Base-by-base conservation (phyloP, 805 yeast species). In the Lipomyces yamanashiensis region DNA sequence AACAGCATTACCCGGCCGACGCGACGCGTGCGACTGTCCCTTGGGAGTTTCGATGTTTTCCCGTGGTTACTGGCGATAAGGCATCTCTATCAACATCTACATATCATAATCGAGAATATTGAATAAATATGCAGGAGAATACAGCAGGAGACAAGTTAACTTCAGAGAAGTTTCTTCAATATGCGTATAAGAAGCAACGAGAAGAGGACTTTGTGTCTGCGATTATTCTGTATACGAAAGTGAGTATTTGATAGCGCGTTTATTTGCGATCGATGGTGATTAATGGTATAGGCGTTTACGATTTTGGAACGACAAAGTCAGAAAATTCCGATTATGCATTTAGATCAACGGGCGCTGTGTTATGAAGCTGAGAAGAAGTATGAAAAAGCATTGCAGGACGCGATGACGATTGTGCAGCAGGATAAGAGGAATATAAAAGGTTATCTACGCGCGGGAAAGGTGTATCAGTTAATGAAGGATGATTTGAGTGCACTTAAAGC, bases 301-400 rank as follows among this genome's bases (percentile, higher is more conserved):
- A 19, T 55, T 3, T n/a, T 55, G 33, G 34, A 51, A 39, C 34
- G 17, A 9, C 50, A 36, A 12, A 23, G 21, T 4, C 39, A 55
- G n/a, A 7, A 12, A 15, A 34, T 53, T 8, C 49, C 44, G 3
- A 21, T 41, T 28, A 15, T 44, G 15, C 43, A 37, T 9, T 19
- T 58, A 15, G 66, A 63, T 34, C 52, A 54, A 13, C 63, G 62
- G 7, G 66, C 66, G 15, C 3, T 33, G 17, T 63, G 66, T 28
- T 59, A 59, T 21, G 62, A 58, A 43, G 39, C 47, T n/a, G 50
- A n/a, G 28, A 39, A 54, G 34, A 21, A 50, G 5, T 63, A 58
- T 40, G 50, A 59, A 13, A 43, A 50, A 12, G 61, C 59, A 3
- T 15, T 58, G 12, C 13, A n/a, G 13, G 62, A 59, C 28, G 60